Evolutionary conservation across 2,329 filamentous ascomycete species (phyloP), one percentile per base, ranked within the genome.

Genomic region (Fusarium dlaminii): DNA sequence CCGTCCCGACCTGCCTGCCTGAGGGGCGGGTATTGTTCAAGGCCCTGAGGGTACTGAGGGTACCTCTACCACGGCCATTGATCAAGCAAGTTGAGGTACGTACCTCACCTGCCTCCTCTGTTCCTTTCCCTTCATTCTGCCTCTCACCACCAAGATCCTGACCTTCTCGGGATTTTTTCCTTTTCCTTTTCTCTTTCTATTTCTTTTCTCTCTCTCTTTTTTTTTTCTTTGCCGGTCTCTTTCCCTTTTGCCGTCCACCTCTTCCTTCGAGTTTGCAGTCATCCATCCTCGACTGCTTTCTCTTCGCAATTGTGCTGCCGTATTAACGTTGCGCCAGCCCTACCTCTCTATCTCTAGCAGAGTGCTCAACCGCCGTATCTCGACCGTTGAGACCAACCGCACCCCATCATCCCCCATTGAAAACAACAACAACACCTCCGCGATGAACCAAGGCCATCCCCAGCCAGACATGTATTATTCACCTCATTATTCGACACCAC

Each of bases 381-480:
- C 32, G 56, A 59, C 56, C 20, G 24, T 51, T 59, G 56, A 58
- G 55, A 59, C 42, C 32, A 59, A 34, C 42, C 24, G 56, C 42
- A 59, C 34, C 56, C 24, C 45, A 68, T 54, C 34, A 63, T 40
- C 20, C 51, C 40, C 62, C 54, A 66, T 66, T 66, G 64, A 62
- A 62, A 78, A 75, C 57, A 81, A 78, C 77, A 81, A 82, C n/a
- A 45, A 39, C 32, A 60, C 36, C 42, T 68, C 42, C 81, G 85
- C 86, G 83, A 98, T 98, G 95, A 97, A 97, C 86, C 92, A 89
- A 66, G 63, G 89, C 78, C 90, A 91, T 79, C 66, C 62, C 66
- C 66, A 70, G 30, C 62, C 67, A 70, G 66, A 70, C 1, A 88
- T 97, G 82, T 93, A 95, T 77, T 97, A 98, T 82, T 86, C 92